These are phyloP conservation scores for Thielaviopsis populi DNA, from an alignment of 2,329 filamentous ascomycete genomes.

Conservation along the genomic window DNA sequence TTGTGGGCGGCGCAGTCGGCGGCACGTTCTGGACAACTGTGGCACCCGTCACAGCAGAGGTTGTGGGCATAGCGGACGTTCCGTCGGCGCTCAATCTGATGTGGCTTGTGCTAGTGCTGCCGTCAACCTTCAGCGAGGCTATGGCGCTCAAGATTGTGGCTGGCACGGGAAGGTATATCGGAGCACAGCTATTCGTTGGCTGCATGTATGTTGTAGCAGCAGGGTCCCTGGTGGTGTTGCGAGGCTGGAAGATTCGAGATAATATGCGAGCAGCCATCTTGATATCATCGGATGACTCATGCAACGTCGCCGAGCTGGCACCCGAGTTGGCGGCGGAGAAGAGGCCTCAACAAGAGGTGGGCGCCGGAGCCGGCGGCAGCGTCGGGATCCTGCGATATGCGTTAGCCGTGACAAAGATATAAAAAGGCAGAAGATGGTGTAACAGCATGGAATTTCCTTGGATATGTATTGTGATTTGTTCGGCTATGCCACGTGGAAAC, in stretches of 20 bases:
- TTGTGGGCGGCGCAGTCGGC: conserved; percentile 55
- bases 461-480: too few species aligned
- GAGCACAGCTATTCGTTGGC: conserved; percentile 43
- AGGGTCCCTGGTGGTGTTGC: conserved; percentile 23
- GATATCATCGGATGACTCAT: neutral
- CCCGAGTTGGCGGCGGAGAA: neutral
- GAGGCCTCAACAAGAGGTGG: neutral
- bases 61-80: conserved; percentile 54
- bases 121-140: conserved; percentile 52
- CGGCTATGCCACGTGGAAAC: too few species aligned
- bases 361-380: neutral
- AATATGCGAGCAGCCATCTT: conserved; percentile 8
- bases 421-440: too few species aligned
- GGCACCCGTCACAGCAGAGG: conserved; percentile 55
- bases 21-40: conserved; percentile 59
- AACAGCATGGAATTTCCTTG: neutral
- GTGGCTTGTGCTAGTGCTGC: conserved; percentile 57
- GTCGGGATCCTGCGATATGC: neutral
- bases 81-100: conserved; percentile 53
- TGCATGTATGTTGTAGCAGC: conserved; percentile 42
- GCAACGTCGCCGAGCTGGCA: neutral
- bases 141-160: conserved; percentile 43
- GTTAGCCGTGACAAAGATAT: neutral
- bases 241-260: conserved; percentile 27
- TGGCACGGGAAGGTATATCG: conserved; percentile 33